Evolutionary conservation across 169 alveolate species (phyloP).

Genomic region (Plasmodium knowlesi): DNA sequence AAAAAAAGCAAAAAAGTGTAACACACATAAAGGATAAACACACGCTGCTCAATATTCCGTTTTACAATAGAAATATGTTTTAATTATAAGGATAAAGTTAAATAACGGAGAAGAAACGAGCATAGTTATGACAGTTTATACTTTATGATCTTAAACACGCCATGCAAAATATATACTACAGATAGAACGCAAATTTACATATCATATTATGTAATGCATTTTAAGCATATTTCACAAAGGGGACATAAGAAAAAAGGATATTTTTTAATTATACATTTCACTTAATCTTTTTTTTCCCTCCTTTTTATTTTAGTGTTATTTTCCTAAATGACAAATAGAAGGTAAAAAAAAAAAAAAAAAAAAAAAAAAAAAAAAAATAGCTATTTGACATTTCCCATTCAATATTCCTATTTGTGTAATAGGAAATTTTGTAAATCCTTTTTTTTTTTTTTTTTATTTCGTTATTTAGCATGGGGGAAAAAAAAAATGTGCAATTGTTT

Average conservation of each 20-base stretch:
- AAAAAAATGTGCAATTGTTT: neutral
- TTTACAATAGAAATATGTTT: slow-evolving; percentile 39
- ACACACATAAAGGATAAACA: neutral
- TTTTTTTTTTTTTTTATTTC: slow-evolving; percentile 34
- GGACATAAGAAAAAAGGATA: neutral
- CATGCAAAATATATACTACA: slow-evolving; percentile 24
- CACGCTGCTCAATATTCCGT: slow-evolving; percentile 9
- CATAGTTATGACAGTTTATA: neutral
- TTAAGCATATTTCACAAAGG: slow-evolving; percentile 24
- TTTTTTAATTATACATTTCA: slow-evolving; percentile 9
- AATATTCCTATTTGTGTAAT: slow-evolving; percentile 23
- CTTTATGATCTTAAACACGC: slow-evolving; percentile 21
- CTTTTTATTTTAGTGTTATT: slow-evolving; percentile 5
- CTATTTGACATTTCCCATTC: slow-evolving; percentile 30
- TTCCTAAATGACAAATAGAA: neutral
- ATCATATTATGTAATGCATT: slow-evolving; percentile 15
- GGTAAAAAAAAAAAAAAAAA: slow-evolving; percentile 21
- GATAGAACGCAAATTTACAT: slow-evolving; percentile 15
- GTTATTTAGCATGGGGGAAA: neutral
- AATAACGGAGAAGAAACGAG: slow-evolving; percentile 9
- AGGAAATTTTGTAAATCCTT: neutral
- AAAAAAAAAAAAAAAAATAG: slow-evolving; percentile 39
- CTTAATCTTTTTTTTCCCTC: neutral
- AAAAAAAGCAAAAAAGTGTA: neutral
- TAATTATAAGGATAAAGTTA: neutral